phyloP scores from a whole-genome alignment of 2,329 filamentous ascomycete genomes.

The Pseudocercospora macadamiae region DNA sequence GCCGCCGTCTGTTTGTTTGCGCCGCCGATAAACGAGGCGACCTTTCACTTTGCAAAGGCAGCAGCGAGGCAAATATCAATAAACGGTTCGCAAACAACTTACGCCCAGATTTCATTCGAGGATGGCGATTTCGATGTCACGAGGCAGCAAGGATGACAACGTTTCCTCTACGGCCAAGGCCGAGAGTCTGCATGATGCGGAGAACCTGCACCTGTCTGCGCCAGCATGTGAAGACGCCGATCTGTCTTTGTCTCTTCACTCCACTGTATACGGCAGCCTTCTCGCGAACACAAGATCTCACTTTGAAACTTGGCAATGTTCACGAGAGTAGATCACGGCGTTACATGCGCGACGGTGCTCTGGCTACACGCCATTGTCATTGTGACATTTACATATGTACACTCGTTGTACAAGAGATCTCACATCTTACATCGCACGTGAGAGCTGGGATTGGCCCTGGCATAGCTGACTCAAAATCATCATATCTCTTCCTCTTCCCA shows the following conservation, averaged over 20 bases:
- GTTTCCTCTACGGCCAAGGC: not conserved
- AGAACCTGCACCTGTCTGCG: not conserved
- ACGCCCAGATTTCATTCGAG: not conserved
- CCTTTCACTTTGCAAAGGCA: not conserved
- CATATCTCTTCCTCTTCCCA: constrained; percentile 59
- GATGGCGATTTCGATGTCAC: constrained; percentile 4
- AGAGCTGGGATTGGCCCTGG: not conserved
- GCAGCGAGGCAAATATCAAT: constrained; percentile 1
- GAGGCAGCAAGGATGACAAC: not conserved
- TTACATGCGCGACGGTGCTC: constrained; percentile 2
- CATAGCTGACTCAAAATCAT: too few species aligned
- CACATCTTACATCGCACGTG: too few species aligned
- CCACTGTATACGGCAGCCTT: too few species aligned
- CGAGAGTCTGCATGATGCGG: not conserved
- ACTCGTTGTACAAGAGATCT: not conserved
- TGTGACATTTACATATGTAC: constrained; percentile 2
- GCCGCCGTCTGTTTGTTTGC: not conserved
- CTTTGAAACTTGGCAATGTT: not conserved
- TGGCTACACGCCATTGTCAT: constrained; percentile 2
- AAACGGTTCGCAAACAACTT: not conserved
- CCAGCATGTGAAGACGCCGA: constrained; percentile 1
- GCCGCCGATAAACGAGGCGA: not conserved
- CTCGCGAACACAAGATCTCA: not conserved
- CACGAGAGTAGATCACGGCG: not conserved
- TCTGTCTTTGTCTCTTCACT: not conserved